phyloP scores from a whole-genome alignment of 805 yeast species.

The Cyberlindnera saturnus region DNA sequence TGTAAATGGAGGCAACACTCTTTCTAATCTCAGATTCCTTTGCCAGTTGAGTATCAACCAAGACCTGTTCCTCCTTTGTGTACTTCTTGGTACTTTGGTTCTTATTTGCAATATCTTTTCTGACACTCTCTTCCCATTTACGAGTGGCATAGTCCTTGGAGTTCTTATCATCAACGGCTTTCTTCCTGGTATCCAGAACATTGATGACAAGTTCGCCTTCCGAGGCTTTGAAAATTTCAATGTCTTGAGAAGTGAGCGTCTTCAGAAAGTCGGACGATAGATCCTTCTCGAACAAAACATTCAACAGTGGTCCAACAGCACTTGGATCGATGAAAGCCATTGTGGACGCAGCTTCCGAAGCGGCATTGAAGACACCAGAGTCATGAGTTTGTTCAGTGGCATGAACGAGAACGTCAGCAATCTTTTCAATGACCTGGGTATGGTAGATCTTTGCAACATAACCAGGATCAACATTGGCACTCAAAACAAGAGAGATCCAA shows the following conservation, averaged over 20 bases:
- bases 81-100: constrained; percentile 45
- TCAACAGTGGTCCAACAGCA: constrained; percentile 45
- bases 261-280: constrained; percentile 23
- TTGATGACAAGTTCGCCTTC: constrained; percentile 70
- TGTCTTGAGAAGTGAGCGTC: constrained; percentile 40
- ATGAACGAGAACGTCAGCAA: constrained; percentile 16
- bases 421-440: constrained; percentile 15
- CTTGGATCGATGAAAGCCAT: constrained; percentile 56
- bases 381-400: constrained; percentile 17
- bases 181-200: constrained; percentile 43
- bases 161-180: constrained; percentile 54
- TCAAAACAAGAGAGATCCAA: constrained; percentile 75
- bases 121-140: constrained; percentile 84
- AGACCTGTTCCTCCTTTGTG: constrained; percentile 68
- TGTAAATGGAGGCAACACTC: constrained; percentile 33
- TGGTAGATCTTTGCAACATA: constrained; percentile 34
- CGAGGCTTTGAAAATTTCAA: constrained; percentile 59
- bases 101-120: constrained; percentile 65
- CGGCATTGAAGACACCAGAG: constrained; percentile 43
- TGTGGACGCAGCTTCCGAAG: constrained; percentile 41
- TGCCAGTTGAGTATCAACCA: constrained; percentile 55
- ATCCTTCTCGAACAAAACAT: constrained; percentile 36
- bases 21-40: constrained; percentile 55
- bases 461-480: constrained; percentile 61
- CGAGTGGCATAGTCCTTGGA: constrained; percentile 78